Evolutionary conservation across 371 early-diverging fungal species (phyloP), one percentile per base, ranked within the genome.

Genomic region (Mortierella sp.): DNA sequence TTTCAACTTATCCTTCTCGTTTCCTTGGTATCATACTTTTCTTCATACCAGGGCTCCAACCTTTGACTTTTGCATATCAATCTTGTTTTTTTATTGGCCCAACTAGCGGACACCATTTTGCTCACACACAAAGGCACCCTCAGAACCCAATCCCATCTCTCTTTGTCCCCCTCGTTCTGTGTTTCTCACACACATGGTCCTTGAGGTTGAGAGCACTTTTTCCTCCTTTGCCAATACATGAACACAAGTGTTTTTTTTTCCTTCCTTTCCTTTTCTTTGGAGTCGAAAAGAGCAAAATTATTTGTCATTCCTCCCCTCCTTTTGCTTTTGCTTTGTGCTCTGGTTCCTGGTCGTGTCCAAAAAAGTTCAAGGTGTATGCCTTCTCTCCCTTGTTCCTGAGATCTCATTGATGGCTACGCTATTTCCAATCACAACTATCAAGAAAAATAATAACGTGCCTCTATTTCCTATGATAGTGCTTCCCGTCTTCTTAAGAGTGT

Each of bases 251-350:
- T 24, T 18, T 24, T 18, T 54, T 6, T 54, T 8, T 12, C 29
- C 2, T 58, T 54, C 18, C 4, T 54, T 18, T 24, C 18, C 1
- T 10, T 41, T 68, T 24, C 41, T 68, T 68, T 68, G 68, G 41
- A 41, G 68, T 68, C 43, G 68, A 68, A 68, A 68, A 68, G 68
- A 68, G 68, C 68, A 65, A 16, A 65, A 32, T 8, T 38, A 21
- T 65, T 38, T 8, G 35, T 65, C 24, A 10, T 14, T 24, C 41
- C 4, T 24, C 21, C 51, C 49, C 2, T 46, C 48, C 4, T 46
- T 46, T 46, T 46, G 48, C 16, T 46, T 46, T 10, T 46, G 14
- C 12, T 46, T 46, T 46, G 48, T 46, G 14, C 48, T 14, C 48
- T 2, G 48, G 54, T 54, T n/a, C n/a, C 24, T 5, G 7, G 16